Evolutionary conservation across 2,329 filamentous ascomycete species (phyloP), one percentile per base, ranked within the genome.

Genomic region (Stenocarpella maydis): DNA sequence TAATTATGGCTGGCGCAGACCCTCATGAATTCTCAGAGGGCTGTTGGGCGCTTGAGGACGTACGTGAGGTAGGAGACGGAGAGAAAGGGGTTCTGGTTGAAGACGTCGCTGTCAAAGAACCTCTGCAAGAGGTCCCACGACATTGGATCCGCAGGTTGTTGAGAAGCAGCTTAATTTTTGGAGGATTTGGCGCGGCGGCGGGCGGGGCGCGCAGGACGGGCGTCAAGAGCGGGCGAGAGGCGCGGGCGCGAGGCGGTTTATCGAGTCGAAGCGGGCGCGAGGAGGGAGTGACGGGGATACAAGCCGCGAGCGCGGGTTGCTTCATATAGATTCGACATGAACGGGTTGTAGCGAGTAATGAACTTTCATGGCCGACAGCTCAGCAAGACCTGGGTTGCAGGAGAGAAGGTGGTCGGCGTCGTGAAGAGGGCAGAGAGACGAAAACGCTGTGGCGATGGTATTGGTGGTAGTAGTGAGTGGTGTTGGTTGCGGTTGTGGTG

Each of bases 31-130:
- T 71, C 64, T 61, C 65, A 37, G 47, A 47, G 50, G 71, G 72
- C 74, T 71, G 72, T 73, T 71, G 71, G 68, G 28, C 54, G 54
- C 17, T 58, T 21, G 21, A 58, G 58, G 73, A 85, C 91, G 88
- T 85, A 95, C 92, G 92, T 93, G 78, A 96, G 89, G 82, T 96
- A 96, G 74, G 92, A 93, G 79, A 96, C 93, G 72, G 92, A 92
- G 81, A 96, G 90, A 81, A 94, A 95, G 73, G 93, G 92, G 82
- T 95, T 91, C 83, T 92, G 91, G 85, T 95, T 95, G 87, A 96
- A 96, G 85, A 96, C 92, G 86, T 96, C 93, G 85, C 92, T 94
- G 87, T 95, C 92, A 85, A 96, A 90, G 88, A 95, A 95, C 82
- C 93, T 90, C 86, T 93, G 92, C 80, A 96, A 88, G 84, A 96